Evolutionary conservation across 2,329 filamentous ascomycete genomes (phyloP).

Genomic region (Aureobasidium sp.): DNA sequence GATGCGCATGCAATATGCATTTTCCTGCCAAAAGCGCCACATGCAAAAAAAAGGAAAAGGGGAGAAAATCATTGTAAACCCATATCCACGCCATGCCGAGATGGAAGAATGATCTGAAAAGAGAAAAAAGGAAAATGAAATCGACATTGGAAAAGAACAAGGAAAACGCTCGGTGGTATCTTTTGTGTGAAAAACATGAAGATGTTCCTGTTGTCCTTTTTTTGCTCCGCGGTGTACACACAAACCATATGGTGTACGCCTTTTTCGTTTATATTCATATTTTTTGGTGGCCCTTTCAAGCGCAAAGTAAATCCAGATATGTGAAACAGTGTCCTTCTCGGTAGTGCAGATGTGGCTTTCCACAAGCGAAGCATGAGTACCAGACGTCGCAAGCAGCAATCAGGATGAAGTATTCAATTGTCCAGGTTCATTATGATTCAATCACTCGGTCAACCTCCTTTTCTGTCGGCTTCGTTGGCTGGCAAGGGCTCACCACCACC

Average conservation of each 20-base stretch:
- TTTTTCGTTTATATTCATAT: slow-evolving; percentile 10
- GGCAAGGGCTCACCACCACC: slow-evolving; percentile 36
- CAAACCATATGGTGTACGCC: slow-evolving; percentile 6
- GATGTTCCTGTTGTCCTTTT: slow-evolving; percentile 10
- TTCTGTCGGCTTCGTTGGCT: slow-evolving; percentile 38
- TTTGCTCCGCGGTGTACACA: not conserved
- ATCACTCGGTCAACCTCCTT: slow-evolving; percentile 31
- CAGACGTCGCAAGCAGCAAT: not conserved
- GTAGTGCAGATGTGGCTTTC: not conserved
- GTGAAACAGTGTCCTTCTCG: slow-evolving; percentile 6
- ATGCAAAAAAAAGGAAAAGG: slow-evolving; percentile 7
- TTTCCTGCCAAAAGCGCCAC: slow-evolving; percentile 11
- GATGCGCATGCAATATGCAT: slow-evolving; percentile 3
- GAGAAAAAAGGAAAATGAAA: slow-evolving; percentile 8
- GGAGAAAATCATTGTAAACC: not conserved
- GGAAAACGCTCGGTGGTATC: slow-evolving; percentile 12
- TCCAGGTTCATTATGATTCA: not conserved
- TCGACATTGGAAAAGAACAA: slow-evolving; percentile 10
- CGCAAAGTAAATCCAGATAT: slow-evolving; percentile 12
- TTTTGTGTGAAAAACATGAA: slow-evolving; percentile 8
- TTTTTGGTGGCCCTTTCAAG: slow-evolving; percentile 12
- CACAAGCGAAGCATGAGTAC: not conserved
- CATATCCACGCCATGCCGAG: slow-evolving; percentile 3
- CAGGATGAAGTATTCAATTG: not conserved
- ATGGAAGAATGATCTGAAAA: slow-evolving; percentile 6